Percentiles rank a stretch among this genome's conserved stretches.
phyloP scores from a whole-genome alignment of 2,329 filamentous ascomycete species.

The Talaromyces sp. region DNA sequence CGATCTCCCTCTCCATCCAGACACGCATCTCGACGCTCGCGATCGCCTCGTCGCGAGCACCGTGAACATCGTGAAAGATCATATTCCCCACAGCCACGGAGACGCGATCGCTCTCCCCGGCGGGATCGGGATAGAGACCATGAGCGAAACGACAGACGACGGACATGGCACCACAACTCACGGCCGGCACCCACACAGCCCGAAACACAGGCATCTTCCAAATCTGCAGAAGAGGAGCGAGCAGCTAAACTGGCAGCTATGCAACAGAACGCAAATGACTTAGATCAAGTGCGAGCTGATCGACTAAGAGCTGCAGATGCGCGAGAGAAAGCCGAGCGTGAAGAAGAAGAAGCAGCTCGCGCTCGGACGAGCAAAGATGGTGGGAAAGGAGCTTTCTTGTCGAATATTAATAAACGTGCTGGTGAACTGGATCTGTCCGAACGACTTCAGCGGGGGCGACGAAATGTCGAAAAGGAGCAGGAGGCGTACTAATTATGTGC shows the following conservation, averaged over 20 bases:
- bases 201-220: conserved; percentile 14
- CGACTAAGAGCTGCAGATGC: conserved; percentile 64
- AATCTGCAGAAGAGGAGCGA: conserved; percentile 50
- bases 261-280: conserved; percentile 64
- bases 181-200: conserved; percentile 18
- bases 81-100: conserved; percentile 21
- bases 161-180: conserved; percentile 29
- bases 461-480: conserved; percentile 33
- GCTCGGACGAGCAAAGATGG: conserved; percentile 58
- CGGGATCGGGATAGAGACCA: conserved; percentile 19
- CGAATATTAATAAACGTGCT: conserved; percentile 58
- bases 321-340: conserved; percentile 59
- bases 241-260: conserved; percentile 66
- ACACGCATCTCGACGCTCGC: conserved; percentile 20
- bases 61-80: conserved; percentile 23
- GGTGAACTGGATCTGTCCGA: conserved; percentile 43
- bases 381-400: conserved; percentile 63
- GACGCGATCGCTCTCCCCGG: conserved; percentile 37
- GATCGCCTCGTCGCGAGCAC: conserved; percentile 13
- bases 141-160: conserved; percentile 31
- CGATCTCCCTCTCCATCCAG: conserved; percentile 33
- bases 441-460: conserved; percentile 37
- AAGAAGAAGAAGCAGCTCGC: conserved; percentile 63
- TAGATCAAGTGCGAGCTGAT: conserved; percentile 64
- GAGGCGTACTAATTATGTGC: conserved; percentile 34